Evolutionary conservation across 2,329 filamentous ascomycete species (phyloP).

Genomic region (Colletotrichum sp.): DNA sequence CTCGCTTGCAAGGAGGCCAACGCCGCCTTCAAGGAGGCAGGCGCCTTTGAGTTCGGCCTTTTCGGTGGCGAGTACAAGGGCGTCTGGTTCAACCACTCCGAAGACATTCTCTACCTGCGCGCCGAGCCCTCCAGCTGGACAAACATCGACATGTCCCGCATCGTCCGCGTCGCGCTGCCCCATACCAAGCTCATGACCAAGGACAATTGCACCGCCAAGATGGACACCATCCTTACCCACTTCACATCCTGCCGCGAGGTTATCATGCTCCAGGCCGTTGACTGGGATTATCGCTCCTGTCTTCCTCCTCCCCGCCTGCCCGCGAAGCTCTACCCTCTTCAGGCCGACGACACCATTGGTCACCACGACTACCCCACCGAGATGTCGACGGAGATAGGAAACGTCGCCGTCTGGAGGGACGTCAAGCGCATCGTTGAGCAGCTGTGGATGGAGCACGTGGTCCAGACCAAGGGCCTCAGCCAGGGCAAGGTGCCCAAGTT

Average conservation of each 20-base stretch:
- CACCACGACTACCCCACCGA: constrained; percentile 10
- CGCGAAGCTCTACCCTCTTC: background rate
- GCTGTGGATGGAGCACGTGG: constrained; percentile 7
- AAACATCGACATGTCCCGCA: constrained; percentile 16
- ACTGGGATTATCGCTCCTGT: constrained; percentile 9
- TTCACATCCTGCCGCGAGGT: constrained; percentile 14
- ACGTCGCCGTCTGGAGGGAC: constrained; percentile 12
- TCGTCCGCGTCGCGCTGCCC: constrained; percentile 11
- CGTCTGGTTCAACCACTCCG: constrained; percentile 21
- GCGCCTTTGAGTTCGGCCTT: constrained; percentile 21
- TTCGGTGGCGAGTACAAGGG: constrained; percentile 15
- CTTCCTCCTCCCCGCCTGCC: background rate
- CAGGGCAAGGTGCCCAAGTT: background rate
- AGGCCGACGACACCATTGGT: constrained; percentile 6
- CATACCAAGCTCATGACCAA: constrained; percentile 14
- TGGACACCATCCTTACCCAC: constrained; percentile 9
- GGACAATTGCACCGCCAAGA: background rate
- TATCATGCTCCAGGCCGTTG: constrained; percentile 12
- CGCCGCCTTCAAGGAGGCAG: constrained; percentile 2
- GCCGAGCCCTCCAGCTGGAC: background rate
- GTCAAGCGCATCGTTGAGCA: constrained; percentile 6
- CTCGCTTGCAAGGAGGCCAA: constrained; percentile 17
- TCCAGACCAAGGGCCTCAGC: background rate
- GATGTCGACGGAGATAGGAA: background rate
- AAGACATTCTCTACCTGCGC: constrained; percentile 14